Evolutionary conservation across 2,329 filamentous ascomycete species (phyloP).

Genomic region (Dryadomyces sulphureus): DNA sequence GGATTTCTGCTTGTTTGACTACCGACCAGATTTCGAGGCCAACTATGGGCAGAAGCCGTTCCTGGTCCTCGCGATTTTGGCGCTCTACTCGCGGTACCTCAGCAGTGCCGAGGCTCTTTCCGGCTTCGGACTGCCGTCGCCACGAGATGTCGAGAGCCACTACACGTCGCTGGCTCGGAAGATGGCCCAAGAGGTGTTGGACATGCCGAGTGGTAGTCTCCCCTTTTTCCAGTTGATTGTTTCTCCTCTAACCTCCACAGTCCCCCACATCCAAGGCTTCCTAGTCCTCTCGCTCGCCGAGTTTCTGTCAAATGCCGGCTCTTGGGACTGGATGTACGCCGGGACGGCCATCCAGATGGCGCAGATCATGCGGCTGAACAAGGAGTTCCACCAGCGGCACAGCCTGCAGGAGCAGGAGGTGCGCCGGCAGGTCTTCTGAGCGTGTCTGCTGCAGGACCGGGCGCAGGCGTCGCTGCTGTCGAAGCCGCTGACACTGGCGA

Average conservation of each 20-base stretch:
- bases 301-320: conserved; percentile 12
- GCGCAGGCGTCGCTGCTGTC: conserved; percentile 5
- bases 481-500: conserved; percentile 7
- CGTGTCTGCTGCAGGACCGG: conserved; percentile 6
- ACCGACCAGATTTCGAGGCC: conserved; percentile 11
- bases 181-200: conserved; percentile 6
- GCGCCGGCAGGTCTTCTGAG: conserved; percentile 7
- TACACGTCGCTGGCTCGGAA: conserved; percentile 2
- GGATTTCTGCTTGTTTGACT: conserved; percentile 13
- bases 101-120: not conserved
- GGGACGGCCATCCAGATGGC: conserved; percentile 14
- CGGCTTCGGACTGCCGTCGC: not conserved
- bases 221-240: not conserved
- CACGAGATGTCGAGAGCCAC: not conserved
- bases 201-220: conserved; percentile 6
- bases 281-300: conserved; percentile 12
- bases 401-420: conserved; percentile 11
- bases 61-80: conserved; percentile 5
- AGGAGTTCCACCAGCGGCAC: conserved; percentile 13
- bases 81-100: conserved; percentile 9
- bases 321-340: conserved; percentile 12
- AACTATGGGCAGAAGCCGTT: conserved; percentile 8
- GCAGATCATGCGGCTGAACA: conserved; percentile 14
- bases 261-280: conserved; percentile 10
- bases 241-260: not conserved